Evolutionary conservation across 202 grass and related monocot species (phyloP).

Genomic region (Schoenoplectus tabernaemontani): DNA sequence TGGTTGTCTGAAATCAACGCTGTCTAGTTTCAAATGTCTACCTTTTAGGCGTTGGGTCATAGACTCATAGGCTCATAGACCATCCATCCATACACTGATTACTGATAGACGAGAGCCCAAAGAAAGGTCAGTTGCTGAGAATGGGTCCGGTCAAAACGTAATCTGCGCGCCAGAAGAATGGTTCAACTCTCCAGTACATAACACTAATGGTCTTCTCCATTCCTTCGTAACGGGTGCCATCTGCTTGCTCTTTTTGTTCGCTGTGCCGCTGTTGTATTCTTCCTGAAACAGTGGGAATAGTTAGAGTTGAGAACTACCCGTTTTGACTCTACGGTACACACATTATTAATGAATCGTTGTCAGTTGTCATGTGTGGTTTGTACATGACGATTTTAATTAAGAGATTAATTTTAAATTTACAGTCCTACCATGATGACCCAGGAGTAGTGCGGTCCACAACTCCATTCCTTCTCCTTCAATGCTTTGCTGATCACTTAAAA

Average conservation of each 20-base stretch:
- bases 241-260: background rate
- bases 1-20: background rate
- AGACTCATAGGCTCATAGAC: background rate
- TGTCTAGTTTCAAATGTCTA: background rate
- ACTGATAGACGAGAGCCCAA: background rate
- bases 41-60: background rate
- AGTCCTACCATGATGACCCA: background rate
- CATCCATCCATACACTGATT: background rate
- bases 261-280: background rate
- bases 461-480: background rate
- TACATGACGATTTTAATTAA: background rate
- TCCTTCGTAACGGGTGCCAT: background rate
- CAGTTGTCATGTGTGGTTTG: background rate
- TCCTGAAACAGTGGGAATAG: background rate
- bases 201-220: background rate
- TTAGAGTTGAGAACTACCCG: background rate
- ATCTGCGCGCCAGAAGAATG: background rate
- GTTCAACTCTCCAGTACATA: background rate
- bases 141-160: conserved; percentile 19
- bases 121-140: background rate
- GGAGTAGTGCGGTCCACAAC: background rate
- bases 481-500: background rate
- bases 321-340: background rate
- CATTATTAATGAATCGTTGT: background rate
- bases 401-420: no score